Evolutionary conservation across 805 yeast genomes (phyloP).

Genomic region (Candida arabinofermentans): DNA sequence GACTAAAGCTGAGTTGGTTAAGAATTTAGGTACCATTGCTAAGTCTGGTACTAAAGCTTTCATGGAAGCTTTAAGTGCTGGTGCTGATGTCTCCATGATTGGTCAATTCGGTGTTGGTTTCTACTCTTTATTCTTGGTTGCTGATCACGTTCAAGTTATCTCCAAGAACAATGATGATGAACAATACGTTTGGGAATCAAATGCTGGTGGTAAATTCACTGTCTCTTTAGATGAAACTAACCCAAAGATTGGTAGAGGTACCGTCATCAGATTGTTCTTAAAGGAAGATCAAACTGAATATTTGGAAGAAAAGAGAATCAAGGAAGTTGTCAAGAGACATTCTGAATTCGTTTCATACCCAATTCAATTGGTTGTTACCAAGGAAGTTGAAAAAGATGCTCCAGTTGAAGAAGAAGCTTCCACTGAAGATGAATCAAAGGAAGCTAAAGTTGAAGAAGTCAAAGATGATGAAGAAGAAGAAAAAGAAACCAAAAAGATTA

Average conservation of each 20-base stretch:
- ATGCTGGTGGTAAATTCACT: slow-evolving; percentile 99
- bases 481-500: slow-evolving; percentile 81
- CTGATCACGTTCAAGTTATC: slow-evolving; percentile 97
- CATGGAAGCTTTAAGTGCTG: slow-evolving; percentile 99
- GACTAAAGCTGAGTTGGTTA: slow-evolving; percentile 98
- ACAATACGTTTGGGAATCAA: slow-evolving; percentile 99
- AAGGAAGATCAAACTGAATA: slow-evolving; percentile 99
- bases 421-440: slow-evolving; percentile 49
- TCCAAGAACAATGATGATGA: slow-evolving; percentile 99
- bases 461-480: slow-evolving; percentile 66
- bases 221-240: slow-evolving; percentile 84
- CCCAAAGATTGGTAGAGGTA: slow-evolving; percentile 91
- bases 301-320: slow-evolving; percentile 98
- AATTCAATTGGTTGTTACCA: slow-evolving; percentile 95
- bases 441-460: slow-evolving; percentile 73
- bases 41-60: slow-evolving; percentile 99
- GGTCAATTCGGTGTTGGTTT: slow-evolving; percentile 99
- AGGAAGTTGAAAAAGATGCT: slow-evolving; percentile 98
- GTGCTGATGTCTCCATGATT: slow-evolving; percentile 99
- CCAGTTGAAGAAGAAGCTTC: slow-evolving; percentile 71
- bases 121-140: slow-evolving; percentile 98
- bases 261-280: slow-evolving; percentile 89
- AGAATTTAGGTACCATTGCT: slow-evolving; percentile 99
- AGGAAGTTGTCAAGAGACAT: slow-evolving; percentile 99
- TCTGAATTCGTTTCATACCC: slow-evolving; percentile 99